Conservation (phyloP, 768 basidiomycete genomes). For the Leccinum subgranulosum region DNA sequence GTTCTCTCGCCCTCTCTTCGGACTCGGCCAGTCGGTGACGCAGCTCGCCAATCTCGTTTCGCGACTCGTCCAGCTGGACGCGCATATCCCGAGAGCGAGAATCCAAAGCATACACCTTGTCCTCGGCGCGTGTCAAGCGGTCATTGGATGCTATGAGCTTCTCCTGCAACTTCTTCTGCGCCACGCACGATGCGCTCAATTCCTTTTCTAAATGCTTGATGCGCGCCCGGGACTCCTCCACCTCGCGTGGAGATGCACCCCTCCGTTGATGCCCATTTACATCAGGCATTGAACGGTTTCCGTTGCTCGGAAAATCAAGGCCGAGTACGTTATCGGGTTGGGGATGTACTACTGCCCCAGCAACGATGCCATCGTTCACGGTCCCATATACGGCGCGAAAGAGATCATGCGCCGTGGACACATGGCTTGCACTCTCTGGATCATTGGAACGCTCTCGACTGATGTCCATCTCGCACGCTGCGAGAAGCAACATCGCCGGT, state of each 20-base stretch:
- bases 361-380: slow-evolving; percentile 18
- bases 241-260: background rate
- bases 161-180: slow-evolving; percentile 18
- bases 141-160: slow-evolving; percentile 16
- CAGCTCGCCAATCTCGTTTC: slow-evolving; percentile 20
- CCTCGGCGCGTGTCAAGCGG: slow-evolving; percentile 14
- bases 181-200: slow-evolving; percentile 11
- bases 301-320: slow-evolving; percentile 22
- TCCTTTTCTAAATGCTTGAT: slow-evolving; percentile 26
- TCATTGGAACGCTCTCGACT: slow-evolving; percentile 25
- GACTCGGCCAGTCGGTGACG: slow-evolving; percentile 22
- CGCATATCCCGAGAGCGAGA: slow-evolving; percentile 20
- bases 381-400: slow-evolving; percentile 31
- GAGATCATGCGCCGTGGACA: slow-evolving; percentile 24
- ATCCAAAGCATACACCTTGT: slow-evolving; percentile 15
- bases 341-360: slow-evolving; percentile 11
- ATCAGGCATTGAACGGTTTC: slow-evolving; percentile 1
- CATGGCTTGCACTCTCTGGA: slow-evolving; percentile 20
- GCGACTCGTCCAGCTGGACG: slow-evolving; percentile 16
- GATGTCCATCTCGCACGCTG: slow-evolving; percentile 33
- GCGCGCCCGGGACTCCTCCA: slow-evolving; percentile 8
- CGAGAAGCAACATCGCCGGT: slow-evolving; percentile 28
- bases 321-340: slow-evolving; percentile 22
- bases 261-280: background rate
- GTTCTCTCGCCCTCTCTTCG: slow-evolving; percentile 20